Conservation (phyloP, 1,284 basidiomycete species). For the Cronartium ribicola region DNA sequence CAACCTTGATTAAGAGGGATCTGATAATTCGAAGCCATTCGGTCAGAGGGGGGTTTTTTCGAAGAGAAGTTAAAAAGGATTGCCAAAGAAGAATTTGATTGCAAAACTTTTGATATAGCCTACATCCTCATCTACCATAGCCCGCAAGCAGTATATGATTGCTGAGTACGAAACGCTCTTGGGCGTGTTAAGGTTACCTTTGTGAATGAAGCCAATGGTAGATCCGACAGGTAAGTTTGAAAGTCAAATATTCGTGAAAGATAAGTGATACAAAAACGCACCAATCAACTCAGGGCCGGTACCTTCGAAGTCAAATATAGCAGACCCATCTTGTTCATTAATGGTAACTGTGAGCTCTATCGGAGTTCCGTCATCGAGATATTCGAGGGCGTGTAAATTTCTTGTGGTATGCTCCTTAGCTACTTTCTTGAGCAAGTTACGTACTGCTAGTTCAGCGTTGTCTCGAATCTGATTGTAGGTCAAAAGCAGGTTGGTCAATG, state of each 20-base stretch:
- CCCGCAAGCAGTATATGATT: constrained; percentile 86
- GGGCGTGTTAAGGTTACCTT: constrained; percentile 53
- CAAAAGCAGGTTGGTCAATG: neutral
- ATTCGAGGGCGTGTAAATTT: constrained; percentile 67
- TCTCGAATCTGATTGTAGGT: constrained; percentile 61
- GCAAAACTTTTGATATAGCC: constrained; percentile 2
- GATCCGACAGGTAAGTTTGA: neutral
- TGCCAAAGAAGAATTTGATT: neutral
- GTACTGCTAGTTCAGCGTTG: constrained; percentile 84
- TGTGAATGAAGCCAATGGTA: neutral
- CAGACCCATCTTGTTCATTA: constrained; percentile 68
- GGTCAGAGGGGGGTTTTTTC: too few species aligned
- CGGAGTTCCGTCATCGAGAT: constrained; percentile 82
- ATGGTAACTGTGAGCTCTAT: constrained; percentile 78
- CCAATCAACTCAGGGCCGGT: constrained; percentile 49
- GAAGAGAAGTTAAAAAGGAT: constrained; percentile 15
- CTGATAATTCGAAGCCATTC: neutral
- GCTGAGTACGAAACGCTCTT: constrained; percentile 85
- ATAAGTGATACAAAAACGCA: constrained; percentile 3
- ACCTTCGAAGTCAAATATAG: constrained; percentile 82
- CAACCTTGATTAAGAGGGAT: constrained; percentile 56
- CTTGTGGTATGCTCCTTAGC: constrained; percentile 62
- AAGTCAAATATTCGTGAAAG: neutral
- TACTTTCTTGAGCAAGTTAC: constrained; percentile 75
- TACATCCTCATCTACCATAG: constrained; percentile 79